phyloP scores from a whole-genome alignment of 208 protist genomes.

The Leishmania guyanensis region DNA sequence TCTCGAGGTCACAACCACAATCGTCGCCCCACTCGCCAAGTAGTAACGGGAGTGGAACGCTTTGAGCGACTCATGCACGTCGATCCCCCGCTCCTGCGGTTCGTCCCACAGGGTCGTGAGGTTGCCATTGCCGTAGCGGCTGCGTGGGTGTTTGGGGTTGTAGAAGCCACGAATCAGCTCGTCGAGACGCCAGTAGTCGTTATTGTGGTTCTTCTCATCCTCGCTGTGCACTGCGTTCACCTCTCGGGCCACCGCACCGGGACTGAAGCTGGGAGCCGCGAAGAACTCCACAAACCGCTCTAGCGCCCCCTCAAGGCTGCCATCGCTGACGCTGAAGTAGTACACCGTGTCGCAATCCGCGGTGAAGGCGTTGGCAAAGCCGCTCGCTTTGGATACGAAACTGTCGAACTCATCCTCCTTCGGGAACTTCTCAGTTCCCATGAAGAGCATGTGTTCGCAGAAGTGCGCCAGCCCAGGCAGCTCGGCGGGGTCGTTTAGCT shows the following conservation, averaged over 20 bases:
- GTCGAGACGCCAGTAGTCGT: constrained; percentile 80
- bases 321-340: constrained; percentile 84
- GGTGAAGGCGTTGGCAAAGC: constrained; percentile 90
- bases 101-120: constrained; percentile 72
- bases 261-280: constrained; percentile 86
- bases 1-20: constrained; percentile 51
- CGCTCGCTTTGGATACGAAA: constrained; percentile 75
- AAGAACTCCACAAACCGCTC: constrained; percentile 96
- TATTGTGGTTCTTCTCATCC: constrained; percentile 90
- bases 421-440: constrained; percentile 93
- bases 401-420: constrained; percentile 85
- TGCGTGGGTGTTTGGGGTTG: constrained; percentile 66
- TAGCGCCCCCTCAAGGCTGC: constrained; percentile 78
- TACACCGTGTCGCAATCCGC: constrained; percentile 77
- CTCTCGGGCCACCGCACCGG: constrained; percentile 78
- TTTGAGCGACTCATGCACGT: constrained; percentile 67
- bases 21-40: constrained; percentile 19
- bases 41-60: constrained; percentile 61
- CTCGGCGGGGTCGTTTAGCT: constrained; percentile 63
- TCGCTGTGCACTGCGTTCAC: constrained; percentile 94
- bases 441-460: constrained; percentile 95
- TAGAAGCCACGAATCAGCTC: constrained; percentile 67
- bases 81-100: constrained; percentile 47
- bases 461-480: constrained; percentile 91
- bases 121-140: constrained; percentile 91